A percentile compares a stretch with the other conserved stretches of the same genome.
Evolutionary conservation across 768 basidiomycete genomes (phyloP).

Genomic region (Mycena chlorophos): DNA sequence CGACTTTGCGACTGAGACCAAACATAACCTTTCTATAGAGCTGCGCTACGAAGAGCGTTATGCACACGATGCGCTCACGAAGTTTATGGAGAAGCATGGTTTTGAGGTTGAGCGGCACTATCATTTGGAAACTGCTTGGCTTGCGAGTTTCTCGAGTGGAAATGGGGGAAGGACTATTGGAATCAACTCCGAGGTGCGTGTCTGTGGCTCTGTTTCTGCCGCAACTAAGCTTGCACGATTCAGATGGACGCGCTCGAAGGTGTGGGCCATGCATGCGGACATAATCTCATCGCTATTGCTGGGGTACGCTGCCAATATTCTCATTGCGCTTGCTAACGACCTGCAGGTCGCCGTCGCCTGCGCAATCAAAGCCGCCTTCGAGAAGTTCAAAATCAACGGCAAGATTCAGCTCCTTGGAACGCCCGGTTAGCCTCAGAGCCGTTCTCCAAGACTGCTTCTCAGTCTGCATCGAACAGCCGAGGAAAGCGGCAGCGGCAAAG

Average conservation of each 20-base stretch:
- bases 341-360: conserved; percentile 57
- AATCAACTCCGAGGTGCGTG: conserved; percentile 71
- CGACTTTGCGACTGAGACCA: not conserved
- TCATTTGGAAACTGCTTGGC: conserved; percentile 73
- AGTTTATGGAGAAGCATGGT: conserved; percentile 65
- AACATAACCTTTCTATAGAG: no score
- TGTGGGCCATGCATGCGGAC: conserved; percentile 76
- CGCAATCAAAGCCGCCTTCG: conserved; percentile 63
- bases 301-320: conserved; percentile 40
- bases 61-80: conserved; percentile 70
- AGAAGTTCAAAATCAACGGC: conserved; percentile 62
- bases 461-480: no score
- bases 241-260: conserved; percentile 65
- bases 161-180: conserved; percentile 70
- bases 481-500: conserved; percentile 77
- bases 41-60: conserved; percentile 67
- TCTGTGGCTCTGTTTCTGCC: conserved; percentile 25
- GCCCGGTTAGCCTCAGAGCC: conserved; percentile 48
- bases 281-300: conserved; percentile 77
- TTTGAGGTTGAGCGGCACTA: conserved; percentile 64
- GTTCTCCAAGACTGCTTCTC: not conserved
- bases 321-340: not conserved
- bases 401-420: conserved; percentile 75
- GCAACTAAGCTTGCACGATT: not conserved
- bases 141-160: conserved; percentile 64